Percentiles rank a stretch among this genome's conserved stretches.
Evolutionary conservation across 768 basidiomycete genomes (phyloP).

Genomic region (Lentinula lateritia): DNA sequence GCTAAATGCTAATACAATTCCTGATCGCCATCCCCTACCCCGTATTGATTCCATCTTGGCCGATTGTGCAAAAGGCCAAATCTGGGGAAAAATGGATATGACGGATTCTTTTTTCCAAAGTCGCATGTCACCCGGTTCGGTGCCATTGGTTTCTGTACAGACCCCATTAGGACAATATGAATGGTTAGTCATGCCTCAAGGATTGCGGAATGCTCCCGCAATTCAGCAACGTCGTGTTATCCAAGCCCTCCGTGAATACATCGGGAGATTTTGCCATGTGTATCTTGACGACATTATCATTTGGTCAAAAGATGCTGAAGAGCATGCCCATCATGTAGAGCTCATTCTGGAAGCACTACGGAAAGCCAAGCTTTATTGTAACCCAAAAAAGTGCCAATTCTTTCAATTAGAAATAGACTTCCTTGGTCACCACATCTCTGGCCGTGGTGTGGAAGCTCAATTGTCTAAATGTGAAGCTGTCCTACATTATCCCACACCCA

Average conservation of each 20-base stretch:
- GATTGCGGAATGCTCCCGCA: too few species aligned
- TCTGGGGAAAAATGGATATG: conserved; percentile 18
- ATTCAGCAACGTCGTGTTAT: too few species aligned
- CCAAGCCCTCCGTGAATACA: too few species aligned
- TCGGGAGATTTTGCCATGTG: too few species aligned
- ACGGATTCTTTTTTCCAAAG: conserved; percentile 23
- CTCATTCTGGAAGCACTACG: too few species aligned
- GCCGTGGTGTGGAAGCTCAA: conserved; percentile 16
- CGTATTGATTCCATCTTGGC: too few species aligned
- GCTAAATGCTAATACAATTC: too few species aligned
- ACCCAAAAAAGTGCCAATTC: conserved; percentile 15
- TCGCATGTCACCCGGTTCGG: conserved; percentile 3
- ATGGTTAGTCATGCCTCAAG: too few species aligned
- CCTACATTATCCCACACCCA: conserved; percentile 16
- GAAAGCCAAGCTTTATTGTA: conserved; percentile 13
- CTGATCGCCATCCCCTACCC: too few species aligned
- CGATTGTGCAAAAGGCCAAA: conserved; percentile 29
- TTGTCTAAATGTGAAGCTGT: conserved; percentile 13
- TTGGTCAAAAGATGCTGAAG: too few species aligned
- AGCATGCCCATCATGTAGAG: too few species aligned
- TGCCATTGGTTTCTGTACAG: not conserved
- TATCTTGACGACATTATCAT: too few species aligned
- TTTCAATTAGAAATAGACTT: conserved; percentile 10
- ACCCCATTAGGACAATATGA: not conserved
- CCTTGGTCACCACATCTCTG: conserved; percentile 18